phyloP scores from a whole-genome alignment of 495 filamentous ascomycete genomes.

The Penicillium lagena region DNA sequence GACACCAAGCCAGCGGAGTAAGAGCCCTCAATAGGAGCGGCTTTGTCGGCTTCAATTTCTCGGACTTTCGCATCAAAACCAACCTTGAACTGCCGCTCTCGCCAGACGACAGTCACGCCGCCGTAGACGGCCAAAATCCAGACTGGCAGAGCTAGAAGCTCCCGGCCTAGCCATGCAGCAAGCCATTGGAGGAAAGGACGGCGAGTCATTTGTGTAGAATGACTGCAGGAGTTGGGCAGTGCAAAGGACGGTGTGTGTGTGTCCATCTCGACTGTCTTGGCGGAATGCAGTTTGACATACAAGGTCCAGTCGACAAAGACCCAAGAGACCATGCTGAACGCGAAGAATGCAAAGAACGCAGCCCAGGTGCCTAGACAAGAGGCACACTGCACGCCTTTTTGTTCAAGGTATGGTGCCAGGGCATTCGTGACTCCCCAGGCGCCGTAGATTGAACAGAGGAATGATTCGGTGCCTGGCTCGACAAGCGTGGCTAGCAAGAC shows the following conservation, averaged over 20 bases:
- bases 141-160: slow-evolving; percentile 75
- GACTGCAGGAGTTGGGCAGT: slow-evolving; percentile 20
- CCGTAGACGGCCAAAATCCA: slow-evolving; percentile 82
- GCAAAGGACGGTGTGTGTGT: slow-evolving; percentile 69
- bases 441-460: slow-evolving; percentile 74
- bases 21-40: slow-evolving; percentile 7
- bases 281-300: slow-evolving; percentile 66
- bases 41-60: slow-evolving; percentile 27
- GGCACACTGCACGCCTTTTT: slow-evolving; percentile 42
- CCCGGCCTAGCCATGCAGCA: slow-evolving; percentile 77
- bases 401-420: slow-evolving; percentile 52
- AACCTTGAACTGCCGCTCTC: slow-evolving; percentile 76
- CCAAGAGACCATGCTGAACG: slow-evolving; percentile 63
- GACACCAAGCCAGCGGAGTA: slow-evolving; percentile 9
- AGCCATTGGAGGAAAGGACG: slow-evolving; percentile 66
- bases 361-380: slow-evolving; percentile 53
- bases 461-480: slow-evolving; percentile 90
- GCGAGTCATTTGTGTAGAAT: slow-evolving; percentile 22
- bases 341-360: slow-evolving; percentile 59
- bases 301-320: slow-evolving; percentile 65
- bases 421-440: slow-evolving; percentile 68
- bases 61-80: slow-evolving; percentile 73
- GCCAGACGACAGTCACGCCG: slow-evolving; percentile 79
- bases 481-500: slow-evolving; percentile 82
- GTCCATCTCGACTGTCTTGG: slow-evolving; percentile 63